phyloP scores from a whole-genome alignment of 352 stramenopile species.

The Globisporangium solare region DNA sequence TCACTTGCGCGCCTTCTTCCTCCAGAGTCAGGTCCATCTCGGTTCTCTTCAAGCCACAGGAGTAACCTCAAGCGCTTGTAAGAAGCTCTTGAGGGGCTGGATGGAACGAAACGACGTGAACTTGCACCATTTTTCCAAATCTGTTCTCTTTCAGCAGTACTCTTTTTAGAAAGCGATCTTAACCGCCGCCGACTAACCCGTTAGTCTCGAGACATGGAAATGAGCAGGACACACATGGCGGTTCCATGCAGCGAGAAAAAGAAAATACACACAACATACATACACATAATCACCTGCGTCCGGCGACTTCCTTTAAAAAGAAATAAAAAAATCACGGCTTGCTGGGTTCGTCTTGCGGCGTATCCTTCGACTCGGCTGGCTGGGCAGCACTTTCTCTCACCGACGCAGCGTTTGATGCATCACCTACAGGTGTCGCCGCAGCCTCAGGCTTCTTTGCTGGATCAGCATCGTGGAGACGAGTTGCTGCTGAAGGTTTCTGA shows the following conservation, averaged over 20 bases:
- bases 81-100: too few relatives aligned
- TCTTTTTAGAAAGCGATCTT: conserved; percentile 10
- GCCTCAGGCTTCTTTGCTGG: background rate
- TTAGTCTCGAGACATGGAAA: background rate
- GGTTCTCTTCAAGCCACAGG: too few relatives aligned
- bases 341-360: background rate
- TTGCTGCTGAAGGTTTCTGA: background rate
- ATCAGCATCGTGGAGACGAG: background rate
- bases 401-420: background rate
- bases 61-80: too few relatives aligned
- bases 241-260: background rate
- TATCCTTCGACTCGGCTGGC: background rate
- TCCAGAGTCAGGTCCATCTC: conserved; percentile 78
- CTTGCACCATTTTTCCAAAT: background rate
- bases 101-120: conserved; percentile 7
- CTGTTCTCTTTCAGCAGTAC: background rate
- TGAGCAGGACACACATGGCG: conserved; percentile 1
- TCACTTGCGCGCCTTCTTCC: conserved; percentile 79
- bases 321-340: background rate
- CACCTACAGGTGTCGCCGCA: background rate
- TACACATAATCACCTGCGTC: background rate
- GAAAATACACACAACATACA: background rate
- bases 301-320: background rate
- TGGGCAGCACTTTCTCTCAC: background rate
- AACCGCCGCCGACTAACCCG: background rate